Conservation (phyloP, 108 stramenopile species). For the Craspedostauros australis region DNA sequence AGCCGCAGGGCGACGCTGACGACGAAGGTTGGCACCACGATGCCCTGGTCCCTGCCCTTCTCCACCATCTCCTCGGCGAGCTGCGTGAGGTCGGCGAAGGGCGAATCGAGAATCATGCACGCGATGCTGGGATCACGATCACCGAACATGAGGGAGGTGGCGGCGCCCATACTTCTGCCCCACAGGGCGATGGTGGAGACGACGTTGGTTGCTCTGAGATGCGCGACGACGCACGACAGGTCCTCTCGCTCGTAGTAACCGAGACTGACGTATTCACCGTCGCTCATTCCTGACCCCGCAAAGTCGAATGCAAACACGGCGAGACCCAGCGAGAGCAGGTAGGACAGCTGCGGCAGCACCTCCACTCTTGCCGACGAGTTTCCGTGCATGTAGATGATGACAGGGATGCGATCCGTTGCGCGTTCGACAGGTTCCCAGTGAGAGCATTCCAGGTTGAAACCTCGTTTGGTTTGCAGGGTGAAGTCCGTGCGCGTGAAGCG, state of each 20-base stretch:
- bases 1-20: conserved; percentile 74
- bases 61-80: conserved; percentile 97
- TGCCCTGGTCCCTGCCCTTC: conserved; percentile 87
- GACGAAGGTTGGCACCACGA: conserved; percentile 72
- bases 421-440: conserved; percentile 95
- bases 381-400: conserved; percentile 93
- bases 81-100: conserved; percentile 90
- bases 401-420: conserved; percentile 65
- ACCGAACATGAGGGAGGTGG: conserved; percentile 95
- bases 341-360: conserved; percentile 84
- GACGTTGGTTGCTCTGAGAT: conserved; percentile 87
- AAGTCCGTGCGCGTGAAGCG: conserved; percentile 94
- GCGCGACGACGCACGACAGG: conserved; percentile 83
- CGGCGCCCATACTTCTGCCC: conserved; percentile 99
- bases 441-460: conserved; percentile 83
- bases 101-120: conserved; percentile 94
- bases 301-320: conserved; percentile 97
- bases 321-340: conserved; percentile 85
- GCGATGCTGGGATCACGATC: conserved; percentile 96
- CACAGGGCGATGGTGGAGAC: conserved; percentile 94
- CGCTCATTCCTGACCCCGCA: conserved; percentile 94
- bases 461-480: conserved; percentile 82
- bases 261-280: conserved; percentile 95
- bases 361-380: conserved; percentile 86
- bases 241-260: conserved; percentile 98